Evolutionary conservation across 805 yeast genomes (phyloP), one percentile per base, ranked within the genome.

Genomic region (Kazachstania kunashirensis): DNA sequence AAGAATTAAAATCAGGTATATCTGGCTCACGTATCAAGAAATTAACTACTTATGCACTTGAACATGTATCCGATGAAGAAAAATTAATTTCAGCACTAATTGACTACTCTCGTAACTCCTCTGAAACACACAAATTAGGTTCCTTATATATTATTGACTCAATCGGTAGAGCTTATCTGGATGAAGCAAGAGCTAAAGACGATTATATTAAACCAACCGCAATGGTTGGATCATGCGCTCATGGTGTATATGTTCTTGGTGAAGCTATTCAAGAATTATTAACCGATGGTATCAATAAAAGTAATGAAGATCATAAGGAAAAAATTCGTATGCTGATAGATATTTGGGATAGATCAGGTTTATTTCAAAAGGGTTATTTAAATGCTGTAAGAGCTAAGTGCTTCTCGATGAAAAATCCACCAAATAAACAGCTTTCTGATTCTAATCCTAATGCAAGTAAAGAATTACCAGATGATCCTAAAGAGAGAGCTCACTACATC

Each of bases 1-100:
- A 55, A 44, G 67, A 71, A 5, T 62, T 81, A 49, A 80, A 79
- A 61, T 75, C 95, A 12, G 97, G 98, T 42, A 92, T 89, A 36
- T 86, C 96, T 20, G 97, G 97, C 30, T 77, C 95, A 38, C 85
- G 96, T 65, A 92, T 89, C 61, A 84, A 84, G 59, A 78, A 78
- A 53, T 67, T 88, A 55, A 83, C 89, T 31, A 81, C 83, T 39
- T 58, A 83, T 43, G 94, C 95, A 39, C 67, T 79, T 42, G 72
- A 71, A 46, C 74, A 85, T 58, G 80, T 81, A 39, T 61, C 54
- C 42, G 65, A 43, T 39, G 60, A 50, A 43, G 57, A 54, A 33
- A 37, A 41, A 34, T 32, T 57, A 28, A 49, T 55, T 34, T 40
- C 53, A 32, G 34, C 41, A 40, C 45, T 59, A 20, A 49, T 58